These are phyloP conservation scores for Lumnitzera racemosa DNA, from an alignment of 345 rosid genomes.

Conservation along the genomic window DNA sequence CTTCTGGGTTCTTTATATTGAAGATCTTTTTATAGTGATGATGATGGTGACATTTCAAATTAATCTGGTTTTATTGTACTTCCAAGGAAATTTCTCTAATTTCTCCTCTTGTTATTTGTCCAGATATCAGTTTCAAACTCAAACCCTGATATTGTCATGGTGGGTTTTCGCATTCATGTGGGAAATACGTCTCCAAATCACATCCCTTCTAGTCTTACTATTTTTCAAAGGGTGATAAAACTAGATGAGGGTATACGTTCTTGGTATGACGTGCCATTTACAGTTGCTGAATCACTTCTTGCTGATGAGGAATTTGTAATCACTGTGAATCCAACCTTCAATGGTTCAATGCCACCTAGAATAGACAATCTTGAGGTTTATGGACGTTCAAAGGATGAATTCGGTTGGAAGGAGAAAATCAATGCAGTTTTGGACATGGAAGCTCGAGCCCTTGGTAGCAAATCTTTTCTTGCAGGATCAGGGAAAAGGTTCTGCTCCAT, in stretches of 20 bases:
- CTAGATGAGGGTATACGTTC: conserved; percentile 92
- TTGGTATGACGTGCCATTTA: conserved; percentile 98
- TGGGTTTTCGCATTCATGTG: conserved; percentile 92
- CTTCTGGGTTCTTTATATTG: no score
- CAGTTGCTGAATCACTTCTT: conserved; percentile 91
- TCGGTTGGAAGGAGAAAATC: conserved; percentile 99
- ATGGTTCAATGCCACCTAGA: conserved; percentile 75
- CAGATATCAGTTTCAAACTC: conserved; percentile 91
- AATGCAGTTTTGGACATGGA: conserved; percentile 90
- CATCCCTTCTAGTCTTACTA: conserved; percentile 79
- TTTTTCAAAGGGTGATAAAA: conserved; percentile 89
- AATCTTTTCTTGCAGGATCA: conserved; percentile 53
- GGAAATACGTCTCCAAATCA: conserved; percentile 84
- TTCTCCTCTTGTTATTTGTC: conserved; percentile 8
- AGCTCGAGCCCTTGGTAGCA: conserved; percentile 84
- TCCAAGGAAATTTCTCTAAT: neutral
- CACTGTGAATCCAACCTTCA: conserved; percentile 75
- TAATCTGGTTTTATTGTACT: neutral
- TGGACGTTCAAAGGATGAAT: conserved; percentile 97
- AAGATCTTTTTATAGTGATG: no score
- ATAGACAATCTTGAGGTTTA: conserved; percentile 91
- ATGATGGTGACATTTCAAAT: no score
- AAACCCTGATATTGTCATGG: conserved; percentile 95
- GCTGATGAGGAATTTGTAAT: conserved; percentile 93
- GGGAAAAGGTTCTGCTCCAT: conserved; percentile 55